Evolutionary conservation across 106 monocot genomes (phyloP).

Genomic region (Dioscorea alata): DNA sequence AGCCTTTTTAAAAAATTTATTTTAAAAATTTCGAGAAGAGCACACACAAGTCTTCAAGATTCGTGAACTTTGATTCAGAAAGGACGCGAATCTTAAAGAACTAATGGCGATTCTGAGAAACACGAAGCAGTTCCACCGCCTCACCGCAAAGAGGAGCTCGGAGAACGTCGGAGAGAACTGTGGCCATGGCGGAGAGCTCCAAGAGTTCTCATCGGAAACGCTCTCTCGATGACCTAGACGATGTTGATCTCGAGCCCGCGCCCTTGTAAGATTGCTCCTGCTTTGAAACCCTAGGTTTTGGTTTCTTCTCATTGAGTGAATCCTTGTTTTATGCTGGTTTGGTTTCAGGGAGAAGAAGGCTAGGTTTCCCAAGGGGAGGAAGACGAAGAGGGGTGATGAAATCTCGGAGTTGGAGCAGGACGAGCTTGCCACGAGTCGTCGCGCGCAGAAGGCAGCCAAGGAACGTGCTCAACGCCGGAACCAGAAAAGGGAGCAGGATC

Average conservation of each 20-base stretch:
- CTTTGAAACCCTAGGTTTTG: neutral
- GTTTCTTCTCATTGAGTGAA: neutral
- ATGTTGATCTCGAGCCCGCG: neutral
- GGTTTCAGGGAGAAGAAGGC: conserved; percentile 50
- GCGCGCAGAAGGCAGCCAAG: conserved; percentile 52
- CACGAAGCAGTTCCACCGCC: too few relatives aligned
- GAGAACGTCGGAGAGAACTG: neutral
- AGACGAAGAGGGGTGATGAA: conserved; percentile 29
- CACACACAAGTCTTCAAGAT: too few relatives aligned
- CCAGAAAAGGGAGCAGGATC: conserved; percentile 42
- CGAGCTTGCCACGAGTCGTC: conserved; percentile 17
- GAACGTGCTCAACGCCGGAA: conserved; percentile 62
- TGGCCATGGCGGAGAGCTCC: neutral
- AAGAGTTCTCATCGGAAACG: neutral
- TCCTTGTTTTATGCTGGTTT: neutral
- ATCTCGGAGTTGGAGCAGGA: conserved; percentile 2
- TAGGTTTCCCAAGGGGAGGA: conserved; percentile 93
- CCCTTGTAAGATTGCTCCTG: neutral
- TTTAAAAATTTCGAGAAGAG: too few relatives aligned
- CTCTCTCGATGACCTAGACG: neutral
- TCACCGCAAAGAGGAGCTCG: too few relatives aligned
- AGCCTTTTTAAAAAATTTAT: too few relatives aligned
- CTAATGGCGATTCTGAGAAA: too few relatives aligned
- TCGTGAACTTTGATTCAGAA: too few relatives aligned
- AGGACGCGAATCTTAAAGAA: too few relatives aligned